Evolutionary conservation across 2,329 filamentous ascomycete species (phyloP).

Genomic region (Amauroascus verrucosus): DNA sequence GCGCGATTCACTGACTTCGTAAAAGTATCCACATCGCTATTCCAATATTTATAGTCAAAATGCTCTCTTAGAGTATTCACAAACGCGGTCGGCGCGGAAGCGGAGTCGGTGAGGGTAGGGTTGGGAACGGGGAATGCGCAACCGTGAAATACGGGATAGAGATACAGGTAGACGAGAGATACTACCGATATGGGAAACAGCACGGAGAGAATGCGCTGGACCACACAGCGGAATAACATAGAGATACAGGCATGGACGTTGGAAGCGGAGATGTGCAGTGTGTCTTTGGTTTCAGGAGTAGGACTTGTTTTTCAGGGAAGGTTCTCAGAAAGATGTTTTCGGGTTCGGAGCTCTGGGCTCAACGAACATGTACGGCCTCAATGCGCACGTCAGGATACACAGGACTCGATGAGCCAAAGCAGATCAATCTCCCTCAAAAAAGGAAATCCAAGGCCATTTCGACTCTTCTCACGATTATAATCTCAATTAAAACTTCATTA

Average conservation of each 20-base stretch:
- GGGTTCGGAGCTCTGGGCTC: neutral
- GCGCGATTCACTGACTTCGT: conserved; percentile 10
- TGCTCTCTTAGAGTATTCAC: conserved; percentile 32
- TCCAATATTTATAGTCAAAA: conserved; percentile 16
- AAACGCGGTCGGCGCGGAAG: conserved; percentile 18
- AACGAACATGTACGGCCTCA: neutral
- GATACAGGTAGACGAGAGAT: conserved; percentile 69
- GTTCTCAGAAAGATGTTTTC: neutral
- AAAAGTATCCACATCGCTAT: neutral
- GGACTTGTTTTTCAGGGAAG: neutral
- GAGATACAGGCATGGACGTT: conserved; percentile 26
- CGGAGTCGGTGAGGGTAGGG: conserved; percentile 11
- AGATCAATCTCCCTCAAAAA: neutral
- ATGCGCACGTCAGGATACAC: neutral
- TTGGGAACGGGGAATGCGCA: conserved; percentile 64
- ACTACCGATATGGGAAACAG: conserved; percentile 57
- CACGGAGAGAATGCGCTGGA: conserved; percentile 39
- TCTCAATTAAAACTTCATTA: neutral
- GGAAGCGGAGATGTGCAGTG: neutral
- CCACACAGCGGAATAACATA: conserved; percentile 43
- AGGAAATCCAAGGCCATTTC: neutral
- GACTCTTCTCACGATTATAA: neutral
- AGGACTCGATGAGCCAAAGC: neutral
- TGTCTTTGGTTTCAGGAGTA: neutral
- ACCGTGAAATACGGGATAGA: conserved; percentile 69